These are phyloP conservation scores for Pseudophaeomoniella oleicola DNA, from an alignment of 2,329 filamentous ascomycete species.

Conservation along the genomic window DNA sequence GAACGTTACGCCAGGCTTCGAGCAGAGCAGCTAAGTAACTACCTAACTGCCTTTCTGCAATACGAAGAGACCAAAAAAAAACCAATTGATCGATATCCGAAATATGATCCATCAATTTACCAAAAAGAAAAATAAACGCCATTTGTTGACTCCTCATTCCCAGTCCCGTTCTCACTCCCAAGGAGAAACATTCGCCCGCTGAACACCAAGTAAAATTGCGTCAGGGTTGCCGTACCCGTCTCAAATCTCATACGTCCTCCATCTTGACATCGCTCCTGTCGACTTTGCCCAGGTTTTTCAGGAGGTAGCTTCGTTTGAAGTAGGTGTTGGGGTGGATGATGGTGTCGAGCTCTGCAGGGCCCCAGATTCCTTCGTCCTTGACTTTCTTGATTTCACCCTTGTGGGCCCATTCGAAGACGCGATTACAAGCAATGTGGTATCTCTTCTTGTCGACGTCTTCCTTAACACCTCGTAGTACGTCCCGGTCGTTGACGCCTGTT, in stretches of 20 bases:
- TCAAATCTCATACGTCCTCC: constrained; percentile 15
- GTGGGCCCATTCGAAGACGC: constrained; percentile 82
- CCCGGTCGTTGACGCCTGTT: constrained; percentile 65
- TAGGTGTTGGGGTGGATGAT: constrained; percentile 97
- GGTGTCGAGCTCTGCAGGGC: constrained; percentile 68
- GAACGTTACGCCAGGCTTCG: too few species aligned
- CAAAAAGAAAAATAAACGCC: too few species aligned
- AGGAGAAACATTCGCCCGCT: too few species aligned
- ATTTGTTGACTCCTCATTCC: too few species aligned
- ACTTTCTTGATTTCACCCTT: constrained; percentile 63
- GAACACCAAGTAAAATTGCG: too few species aligned
- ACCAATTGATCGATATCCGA: too few species aligned
- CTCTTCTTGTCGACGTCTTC: constrained; percentile 81
- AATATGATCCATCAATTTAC: too few species aligned
- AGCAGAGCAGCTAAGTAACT: too few species aligned
- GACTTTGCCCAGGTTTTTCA: constrained; percentile 59
- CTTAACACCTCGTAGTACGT: constrained; percentile 64
- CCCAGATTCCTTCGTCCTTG: constrained; percentile 60
- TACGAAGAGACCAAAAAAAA: too few species aligned
- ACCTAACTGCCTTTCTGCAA: too few species aligned
- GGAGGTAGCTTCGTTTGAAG: constrained; percentile 82
- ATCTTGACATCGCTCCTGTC: constrained; percentile 41
- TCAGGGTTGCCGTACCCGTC: background rate
- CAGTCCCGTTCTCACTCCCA: too few species aligned
- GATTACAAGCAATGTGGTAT: constrained; percentile 91